These are phyloP conservation scores for Ophiostoma sp. DNA, from an alignment of 2,329 filamentous ascomycete species.

Conservation along the genomic window DNA sequence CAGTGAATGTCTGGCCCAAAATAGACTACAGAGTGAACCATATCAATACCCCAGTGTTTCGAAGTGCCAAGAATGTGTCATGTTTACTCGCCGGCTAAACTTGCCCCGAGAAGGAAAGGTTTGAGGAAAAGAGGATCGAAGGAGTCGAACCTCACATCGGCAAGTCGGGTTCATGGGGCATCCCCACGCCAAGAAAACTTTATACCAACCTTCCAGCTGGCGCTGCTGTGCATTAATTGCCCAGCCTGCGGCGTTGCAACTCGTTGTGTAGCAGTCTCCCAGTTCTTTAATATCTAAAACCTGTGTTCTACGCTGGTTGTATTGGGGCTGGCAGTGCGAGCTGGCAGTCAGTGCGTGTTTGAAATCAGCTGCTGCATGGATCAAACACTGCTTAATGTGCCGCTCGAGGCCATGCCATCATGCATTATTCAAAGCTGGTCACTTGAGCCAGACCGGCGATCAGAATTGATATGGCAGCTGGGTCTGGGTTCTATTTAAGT, in stretches of 20 bases:
- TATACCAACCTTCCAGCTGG: neutral
- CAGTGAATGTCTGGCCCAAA: neutral
- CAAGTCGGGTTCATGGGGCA: neutral
- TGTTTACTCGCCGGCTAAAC: neutral
- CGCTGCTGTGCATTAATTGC: too few species aligned
- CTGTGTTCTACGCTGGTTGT: neutral
- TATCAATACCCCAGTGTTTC: neutral
- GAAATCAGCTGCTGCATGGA: neutral
- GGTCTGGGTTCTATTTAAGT: neutral
- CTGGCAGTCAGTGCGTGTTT: neutral
- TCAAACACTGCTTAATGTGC: neutral
- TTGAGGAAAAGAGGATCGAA: neutral
- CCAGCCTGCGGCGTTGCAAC: too few species aligned
- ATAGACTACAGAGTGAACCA: neutral
- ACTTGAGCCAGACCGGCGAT: too few species aligned
- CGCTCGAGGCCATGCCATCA: neutral
- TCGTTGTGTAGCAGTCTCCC: too few species aligned
- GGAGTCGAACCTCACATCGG: neutral
- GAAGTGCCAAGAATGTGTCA: slow-evolving; percentile 3
- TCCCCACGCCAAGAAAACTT: slow-evolving; percentile 3
- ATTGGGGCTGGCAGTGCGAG: neutral
- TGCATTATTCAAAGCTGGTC: neutral
- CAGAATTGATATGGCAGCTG: neutral
- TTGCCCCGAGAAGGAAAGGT: neutral
- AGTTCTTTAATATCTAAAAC: too few species aligned